Base-by-base conservation (phyloP, 2,329 filamentous ascomycete genomes). In the Diplocarpon mali region DNA sequence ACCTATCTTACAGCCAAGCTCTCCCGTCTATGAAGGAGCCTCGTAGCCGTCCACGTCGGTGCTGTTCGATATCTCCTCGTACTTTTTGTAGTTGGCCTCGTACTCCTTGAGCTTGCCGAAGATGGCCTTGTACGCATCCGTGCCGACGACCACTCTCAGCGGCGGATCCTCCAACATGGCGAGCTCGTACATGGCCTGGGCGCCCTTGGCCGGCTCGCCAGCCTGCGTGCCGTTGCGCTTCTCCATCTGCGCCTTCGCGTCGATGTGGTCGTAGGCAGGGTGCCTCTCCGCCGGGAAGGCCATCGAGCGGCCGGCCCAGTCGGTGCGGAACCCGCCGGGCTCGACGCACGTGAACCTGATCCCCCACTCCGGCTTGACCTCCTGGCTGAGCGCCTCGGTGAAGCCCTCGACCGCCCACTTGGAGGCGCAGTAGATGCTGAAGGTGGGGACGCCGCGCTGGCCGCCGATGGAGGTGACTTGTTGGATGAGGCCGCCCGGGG, bases 121-220 rank as follows among this genome's bases (percentile, higher is more conserved):
- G 16, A 78, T 67, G 4, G 51, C 61, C 1, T 56, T 53, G 56
- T 70, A 76, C 0, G 71, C 70, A 59, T 78, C 74, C 0, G 64
- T 71, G 0, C 74, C 74, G 10, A 78, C 62, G 0, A 73, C 65
- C 12, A 72, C 66, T 27, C 74, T 62, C 7, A 78, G 52, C 3
- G 74, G 75, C 2, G 69, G 71, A 12, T 73, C 66, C 11, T 70
- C 54, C 65, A 72, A 67, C 31, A 68, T 64, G 1, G 71, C 73
- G 13, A 78, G 54, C 42, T 78, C 69, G 51, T 76, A 74, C 62
- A 76, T 73, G 0, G 66, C 65, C 16, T 66, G 60, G 1, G 68
- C 70, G 2, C 65, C 72, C 54, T 75, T 72, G 0, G 51, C 50
- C 2, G 72, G 68, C 47, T 77, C 72, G 57, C 57, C 42, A 59